Conservation (phyloP, 23 red algal genomes). For the Gracilaria domingensis region DNA sequence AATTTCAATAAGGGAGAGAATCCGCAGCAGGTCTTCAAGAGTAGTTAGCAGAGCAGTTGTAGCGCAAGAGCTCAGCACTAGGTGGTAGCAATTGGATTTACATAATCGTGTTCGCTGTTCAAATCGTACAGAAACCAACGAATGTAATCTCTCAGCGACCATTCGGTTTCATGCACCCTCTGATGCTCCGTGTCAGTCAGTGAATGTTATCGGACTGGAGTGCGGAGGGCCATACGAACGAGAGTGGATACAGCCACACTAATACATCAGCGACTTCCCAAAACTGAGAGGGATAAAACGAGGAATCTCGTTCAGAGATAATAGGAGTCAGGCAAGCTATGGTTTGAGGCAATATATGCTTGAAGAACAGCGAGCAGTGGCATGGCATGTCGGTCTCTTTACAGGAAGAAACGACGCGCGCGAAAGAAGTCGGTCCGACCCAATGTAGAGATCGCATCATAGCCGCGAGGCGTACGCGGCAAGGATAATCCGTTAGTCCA, state of each 20-base stretch:
- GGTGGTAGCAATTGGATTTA: too few species aligned
- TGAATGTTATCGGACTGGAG: too few species aligned
- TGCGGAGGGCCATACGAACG: not conserved
- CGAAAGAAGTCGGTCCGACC: not conserved
- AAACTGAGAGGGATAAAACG: constrained; percentile 32
- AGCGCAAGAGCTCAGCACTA: too few species aligned
- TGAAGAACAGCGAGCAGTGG: not conserved
- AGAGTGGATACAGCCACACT: constrained; percentile 16
- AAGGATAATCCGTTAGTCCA: constrained; percentile 14
- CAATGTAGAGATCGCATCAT: too few species aligned
- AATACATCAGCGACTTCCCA: constrained; percentile 24
- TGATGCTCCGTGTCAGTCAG: too few species aligned
- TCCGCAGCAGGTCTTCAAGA: too few species aligned
- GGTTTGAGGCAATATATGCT: not conserved
- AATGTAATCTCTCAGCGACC: too few species aligned
- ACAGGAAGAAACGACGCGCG: not conserved
- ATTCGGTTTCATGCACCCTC: too few species aligned
- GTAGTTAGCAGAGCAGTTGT: too few species aligned
- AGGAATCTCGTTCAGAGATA: not conserved
- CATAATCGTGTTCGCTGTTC: too few species aligned
- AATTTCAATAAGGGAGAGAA: too few species aligned
- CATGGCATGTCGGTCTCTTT: not conserved
- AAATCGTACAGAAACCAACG: too few species aligned
- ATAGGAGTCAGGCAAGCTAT: constrained; percentile 15
- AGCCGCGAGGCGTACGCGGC: not conserved